Evolutionary conservation across 345 rosid genomes (phyloP).

Genomic region (Aurinia saxatilis): DNA sequence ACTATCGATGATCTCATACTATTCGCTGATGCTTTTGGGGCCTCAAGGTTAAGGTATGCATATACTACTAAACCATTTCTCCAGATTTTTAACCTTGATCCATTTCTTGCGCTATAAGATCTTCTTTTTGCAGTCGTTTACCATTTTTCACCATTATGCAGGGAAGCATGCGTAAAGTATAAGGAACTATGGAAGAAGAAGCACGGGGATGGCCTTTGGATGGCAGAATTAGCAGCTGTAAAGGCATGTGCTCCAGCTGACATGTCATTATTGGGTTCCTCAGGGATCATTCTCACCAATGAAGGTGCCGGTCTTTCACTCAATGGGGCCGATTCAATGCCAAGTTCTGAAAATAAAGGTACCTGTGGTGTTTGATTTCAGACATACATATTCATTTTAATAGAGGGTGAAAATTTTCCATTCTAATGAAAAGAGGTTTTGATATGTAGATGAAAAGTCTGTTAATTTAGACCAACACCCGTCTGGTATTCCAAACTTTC

Average conservation of each 20-base stretch:
- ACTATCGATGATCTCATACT: constrained; percentile 62
- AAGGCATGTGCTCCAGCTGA: constrained; percentile 52
- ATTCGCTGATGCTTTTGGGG: constrained; percentile 77
- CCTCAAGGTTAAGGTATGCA: constrained; percentile 59
- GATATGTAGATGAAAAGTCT: constrained; percentile 41
- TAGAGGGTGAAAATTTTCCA: background rate
- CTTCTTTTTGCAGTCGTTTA: background rate
- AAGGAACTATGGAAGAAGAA: constrained; percentile 73
- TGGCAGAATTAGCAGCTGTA: constrained; percentile 81
- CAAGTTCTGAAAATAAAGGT: constrained; percentile 35
- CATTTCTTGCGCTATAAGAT: background rate
- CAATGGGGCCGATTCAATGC: constrained; percentile 31
- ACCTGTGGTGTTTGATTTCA: background rate
- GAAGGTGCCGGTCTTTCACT: constrained; percentile 36
- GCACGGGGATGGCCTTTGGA: constrained; percentile 70
- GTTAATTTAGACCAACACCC: constrained; percentile 30
- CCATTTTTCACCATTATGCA: constrained; percentile 11
- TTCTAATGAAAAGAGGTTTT: background rate
- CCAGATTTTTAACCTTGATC: background rate
- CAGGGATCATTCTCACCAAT: constrained; percentile 59
- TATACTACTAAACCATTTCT: background rate
- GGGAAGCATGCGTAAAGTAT: constrained; percentile 71
- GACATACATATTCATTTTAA: background rate
- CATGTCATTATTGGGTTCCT: constrained; percentile 43
- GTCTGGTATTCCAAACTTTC: constrained; percentile 33